Base-by-base conservation (phyloP, 2,329 filamentous ascomycete species). In the Hawksworthiomyces lignivorus region DNA sequence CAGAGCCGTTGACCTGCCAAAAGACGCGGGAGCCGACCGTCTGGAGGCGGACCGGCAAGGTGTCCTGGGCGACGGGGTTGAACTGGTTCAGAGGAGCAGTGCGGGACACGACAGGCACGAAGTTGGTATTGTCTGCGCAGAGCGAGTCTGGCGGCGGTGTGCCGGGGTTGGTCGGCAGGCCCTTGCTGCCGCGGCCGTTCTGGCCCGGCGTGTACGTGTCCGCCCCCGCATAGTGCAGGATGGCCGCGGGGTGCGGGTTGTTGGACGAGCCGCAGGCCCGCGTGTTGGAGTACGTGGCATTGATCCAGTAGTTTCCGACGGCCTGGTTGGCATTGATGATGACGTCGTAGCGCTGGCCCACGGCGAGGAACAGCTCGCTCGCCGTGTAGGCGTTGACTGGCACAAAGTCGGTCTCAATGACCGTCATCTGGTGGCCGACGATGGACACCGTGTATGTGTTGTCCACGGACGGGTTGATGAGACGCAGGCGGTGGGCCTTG, bases 321-420 rank as follows among this genome's bases (percentile, higher is more conserved):
- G 52, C 45, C 42, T 58, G 45, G 43, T 52, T 54, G 18, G 62
- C 69, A 33, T 67, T 60, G 37, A 75, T 67, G 43, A 69, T 59
- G 11, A 73, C 56, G 47, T 73, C 68, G 48, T 61, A 62, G 17
- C 65, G 56, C 52, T 58, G 66, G 47, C 59, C 67, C 44, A 78
- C 63, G 20, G 60, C 71, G 11, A 80, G 59, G 37, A 65, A 70
- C 17, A 80, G 55, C 35, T 66, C 61, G 22, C 67, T 58, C 1
- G 71, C 70, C 1, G 62, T 63, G 50, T 69, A 68, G 4, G 76
- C 70, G 39, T 67, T 53, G 40, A 75, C 58, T 1, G 70, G 66
- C 4, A 76, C 70, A 30, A 74, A 65, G 50, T 77, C 74, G 33
- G 63, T 62, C 4, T 67, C 61, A 37, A 77, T 69, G 38, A 77